These are phyloP conservation scores for Colletotrichum sidae DNA, from an alignment of 2,329 filamentous ascomycete genomes.

Conservation along the genomic window DNA sequence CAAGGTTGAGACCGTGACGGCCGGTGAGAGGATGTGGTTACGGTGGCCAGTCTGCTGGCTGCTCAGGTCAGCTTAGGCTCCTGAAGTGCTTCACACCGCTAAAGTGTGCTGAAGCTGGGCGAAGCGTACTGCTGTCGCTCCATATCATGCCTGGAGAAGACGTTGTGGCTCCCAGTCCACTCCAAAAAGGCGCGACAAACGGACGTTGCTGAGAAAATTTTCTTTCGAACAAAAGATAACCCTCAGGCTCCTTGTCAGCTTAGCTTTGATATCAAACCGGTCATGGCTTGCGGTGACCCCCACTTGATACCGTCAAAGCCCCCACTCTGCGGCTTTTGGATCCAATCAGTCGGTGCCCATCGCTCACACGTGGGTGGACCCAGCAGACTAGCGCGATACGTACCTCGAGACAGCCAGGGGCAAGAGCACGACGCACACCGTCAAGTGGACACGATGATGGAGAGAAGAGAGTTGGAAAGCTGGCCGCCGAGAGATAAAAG, in stretches of 20 bases:
- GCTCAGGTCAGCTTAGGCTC: background rate
- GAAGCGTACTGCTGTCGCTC: no score
- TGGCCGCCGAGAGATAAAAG: slow-evolving; percentile 33
- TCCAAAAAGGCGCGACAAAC: background rate
- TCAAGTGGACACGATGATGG: slow-evolving; percentile 31
- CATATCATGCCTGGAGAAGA: no score
- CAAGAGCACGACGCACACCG: slow-evolving; percentile 16
- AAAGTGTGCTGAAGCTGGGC: no score
- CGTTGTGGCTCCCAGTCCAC: no score
- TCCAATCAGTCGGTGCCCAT: slow-evolving; percentile 36
- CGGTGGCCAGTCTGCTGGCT: background rate
- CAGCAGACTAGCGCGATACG: slow-evolving; percentile 28
- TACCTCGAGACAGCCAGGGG: slow-evolving; percentile 4
- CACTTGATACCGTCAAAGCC: slow-evolving; percentile 33
- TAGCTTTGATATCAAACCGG: slow-evolving; percentile 38
- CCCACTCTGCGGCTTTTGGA: slow-evolving; percentile 32
- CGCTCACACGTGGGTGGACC: slow-evolving; percentile 39
- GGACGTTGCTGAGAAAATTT: slow-evolving; percentile 25
- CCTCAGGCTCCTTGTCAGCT: slow-evolving; percentile 31
- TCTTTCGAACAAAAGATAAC: slow-evolving; percentile 11
- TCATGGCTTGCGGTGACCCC: slow-evolving; percentile 38
- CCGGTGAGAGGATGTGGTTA: slow-evolving; percentile 15
- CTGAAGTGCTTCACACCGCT: no score
- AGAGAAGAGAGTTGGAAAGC: slow-evolving; percentile 12
- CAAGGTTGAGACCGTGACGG: slow-evolving; percentile 27